These are phyloP conservation scores for Coniochaeta ligniaria DNA, from an alignment of 2,329 filamentous ascomycete species.

Conservation along the genomic window DNA sequence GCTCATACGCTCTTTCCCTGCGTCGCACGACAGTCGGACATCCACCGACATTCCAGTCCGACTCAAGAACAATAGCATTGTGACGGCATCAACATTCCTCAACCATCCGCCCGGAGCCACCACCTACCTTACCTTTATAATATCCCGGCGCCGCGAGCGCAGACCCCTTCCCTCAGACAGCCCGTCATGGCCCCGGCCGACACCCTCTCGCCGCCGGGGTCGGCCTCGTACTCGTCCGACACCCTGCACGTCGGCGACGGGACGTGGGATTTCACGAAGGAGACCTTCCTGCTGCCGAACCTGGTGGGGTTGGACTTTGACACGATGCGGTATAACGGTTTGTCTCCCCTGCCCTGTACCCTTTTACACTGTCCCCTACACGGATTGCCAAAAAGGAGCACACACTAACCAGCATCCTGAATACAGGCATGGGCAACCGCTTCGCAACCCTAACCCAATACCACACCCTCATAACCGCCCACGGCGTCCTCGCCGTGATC, in stretches of 20 bases:
- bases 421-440: slow-evolving; percentile 73
- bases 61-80: not conserved
- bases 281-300: slow-evolving; percentile 73
- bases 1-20: not conserved
- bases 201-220: slow-evolving; percentile 61
- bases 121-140: no score
- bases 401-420: no score
- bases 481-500: slow-evolving; percentile 65
- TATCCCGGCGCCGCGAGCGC: not conserved
- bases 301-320: slow-evolving; percentile 70
- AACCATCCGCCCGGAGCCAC: not conserved
- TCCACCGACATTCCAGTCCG: not conserved
- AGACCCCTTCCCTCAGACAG: not conserved
- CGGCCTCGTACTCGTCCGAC: slow-evolving; percentile 64
- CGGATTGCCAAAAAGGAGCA: no score
- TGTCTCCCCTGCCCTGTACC: slow-evolving; percentile 10
- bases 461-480: slow-evolving; percentile 60
- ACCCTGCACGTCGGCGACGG: slow-evolving; percentile 76
- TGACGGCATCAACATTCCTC: not conserved
- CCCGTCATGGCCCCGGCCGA: slow-evolving; percentile 53
- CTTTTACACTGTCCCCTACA: not conserved
- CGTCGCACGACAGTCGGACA: not conserved
- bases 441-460: slow-evolving; percentile 65
- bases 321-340: slow-evolving; percentile 81
- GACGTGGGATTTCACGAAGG: slow-evolving; percentile 73